phyloP scores from a whole-genome alignment of 129 eudicot species.

The Centaurea solstitialis region DNA sequence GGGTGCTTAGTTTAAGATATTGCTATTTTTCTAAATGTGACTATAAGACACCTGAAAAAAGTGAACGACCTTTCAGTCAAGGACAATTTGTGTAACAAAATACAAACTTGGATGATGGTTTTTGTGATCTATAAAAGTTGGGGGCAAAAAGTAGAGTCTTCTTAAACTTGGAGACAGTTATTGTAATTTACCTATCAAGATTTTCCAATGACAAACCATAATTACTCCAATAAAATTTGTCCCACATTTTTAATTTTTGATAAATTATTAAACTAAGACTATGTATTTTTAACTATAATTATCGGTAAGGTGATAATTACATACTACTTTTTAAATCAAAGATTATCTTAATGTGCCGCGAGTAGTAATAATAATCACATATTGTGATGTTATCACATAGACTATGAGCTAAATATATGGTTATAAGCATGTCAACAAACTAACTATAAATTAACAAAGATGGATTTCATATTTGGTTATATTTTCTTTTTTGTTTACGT shows the following conservation, averaged over 20 bases:
- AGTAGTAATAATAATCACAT: neutral
- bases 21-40: neutral
- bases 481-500: neutral
- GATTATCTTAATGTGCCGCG: neutral
- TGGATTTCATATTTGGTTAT: neutral
- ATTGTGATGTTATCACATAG: neutral
- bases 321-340: neutral
- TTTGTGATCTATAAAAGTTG: neutral
- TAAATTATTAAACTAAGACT: no score
- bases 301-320: neutral
- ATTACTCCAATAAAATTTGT: neutral
- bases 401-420: neutral
- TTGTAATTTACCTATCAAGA: neutral
- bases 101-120: neutral
- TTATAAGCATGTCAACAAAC: constrained; percentile 18
- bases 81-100: neutral
- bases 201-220: neutral
- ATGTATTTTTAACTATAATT: neutral
- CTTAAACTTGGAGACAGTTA: neutral
- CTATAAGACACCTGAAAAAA: neutral
- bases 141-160: neutral
- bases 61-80: neutral
- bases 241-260: neutral
- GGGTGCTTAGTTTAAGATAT: neutral
- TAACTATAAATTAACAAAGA: neutral